Evolutionary conservation across 345 rosid species (phyloP).

Genomic region (Eucalyptus cloeziana): DNA sequence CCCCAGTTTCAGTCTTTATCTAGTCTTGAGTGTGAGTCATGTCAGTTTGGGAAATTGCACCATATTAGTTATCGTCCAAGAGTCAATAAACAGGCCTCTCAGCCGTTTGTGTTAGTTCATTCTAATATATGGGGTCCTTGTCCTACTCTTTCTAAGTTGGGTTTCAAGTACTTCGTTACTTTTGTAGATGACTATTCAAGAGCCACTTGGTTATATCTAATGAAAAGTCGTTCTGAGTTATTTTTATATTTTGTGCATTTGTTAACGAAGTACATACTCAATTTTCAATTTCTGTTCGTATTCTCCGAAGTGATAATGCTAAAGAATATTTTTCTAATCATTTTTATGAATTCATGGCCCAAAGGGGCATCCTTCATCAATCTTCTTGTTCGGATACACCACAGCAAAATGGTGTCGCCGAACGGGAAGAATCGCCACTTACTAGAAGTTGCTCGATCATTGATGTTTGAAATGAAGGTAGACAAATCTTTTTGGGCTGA

Average conservation of each 20-base stretch:
- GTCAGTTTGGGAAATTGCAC: background rate
- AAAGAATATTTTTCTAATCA: background rate
- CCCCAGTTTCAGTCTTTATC: background rate
- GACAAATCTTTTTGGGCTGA: background rate
- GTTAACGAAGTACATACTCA: background rate
- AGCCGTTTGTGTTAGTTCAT: background rate
- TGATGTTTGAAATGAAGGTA: too few relatives aligned
- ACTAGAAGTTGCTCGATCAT: background rate
- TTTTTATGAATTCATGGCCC: background rate
- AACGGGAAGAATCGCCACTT: background rate
- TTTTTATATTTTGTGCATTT: background rate
- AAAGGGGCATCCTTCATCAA: background rate
- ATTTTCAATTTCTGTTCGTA: background rate
- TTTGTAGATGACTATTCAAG: background rate
- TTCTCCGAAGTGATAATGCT: background rate
- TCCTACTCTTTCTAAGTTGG: too few relatives aligned
- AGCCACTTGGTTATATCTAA: background rate
- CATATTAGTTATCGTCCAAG: background rate
- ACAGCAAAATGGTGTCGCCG: background rate
- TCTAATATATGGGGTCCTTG: too few relatives aligned
- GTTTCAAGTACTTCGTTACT: too few relatives aligned
- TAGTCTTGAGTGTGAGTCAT: background rate
- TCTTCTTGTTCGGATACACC: background rate
- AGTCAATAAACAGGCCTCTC: too few relatives aligned
- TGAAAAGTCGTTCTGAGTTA: background rate